Base-by-base conservation (phyloP, 140 eudicot species). In the Bidens hawaiensis region DNA sequence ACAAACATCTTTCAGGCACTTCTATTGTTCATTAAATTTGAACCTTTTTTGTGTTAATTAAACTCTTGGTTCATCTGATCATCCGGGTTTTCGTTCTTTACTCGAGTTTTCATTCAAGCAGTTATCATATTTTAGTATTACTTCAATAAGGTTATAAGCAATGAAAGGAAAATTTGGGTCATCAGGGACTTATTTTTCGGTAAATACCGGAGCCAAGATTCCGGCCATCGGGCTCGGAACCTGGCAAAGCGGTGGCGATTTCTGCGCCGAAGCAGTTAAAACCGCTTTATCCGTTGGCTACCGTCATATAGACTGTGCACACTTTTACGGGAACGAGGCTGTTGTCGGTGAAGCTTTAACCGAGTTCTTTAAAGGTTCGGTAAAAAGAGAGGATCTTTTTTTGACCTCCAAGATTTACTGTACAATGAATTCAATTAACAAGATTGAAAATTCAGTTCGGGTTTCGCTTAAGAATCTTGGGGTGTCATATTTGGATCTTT, bases 191-290 rank as follows among this genome's bases (percentile, higher is more conserved):
- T 76, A 81, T 57, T 81, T 72, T 59, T 66, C 77, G 75, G 73
- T 81, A 60, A 81, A 81, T 46, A 76, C 79, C 3, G 86, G 86
- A 8, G 78, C 83, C 56, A 77, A 81, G 68, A 81, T 81, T 68
- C 83, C 86, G 1, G 75, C 86, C 36, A 81, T 81, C 58, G 86
- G 86, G 77, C 72, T 81, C 24, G 86, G 81, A 12, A 76, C 81
- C 1, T 76, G 81, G 81, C 87, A 81, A 54, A 81, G 87, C 31
- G 87, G 87, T 26, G 87, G 87, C 12, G 87, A 81, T 36, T 76
- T 81, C 49, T 77, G 83, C 21, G 81, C 68, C 1, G 87, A 81
- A 18, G 87, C 87, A 1, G 83, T 81, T 31, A 81, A 81, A 78
- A 77, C 81, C 6, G 87, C 87, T 45, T 54, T 81, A 54, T 81